Evolutionary conservation across 305 asterid species (phyloP).

Genomic region (Ajuga reptans): DNA sequence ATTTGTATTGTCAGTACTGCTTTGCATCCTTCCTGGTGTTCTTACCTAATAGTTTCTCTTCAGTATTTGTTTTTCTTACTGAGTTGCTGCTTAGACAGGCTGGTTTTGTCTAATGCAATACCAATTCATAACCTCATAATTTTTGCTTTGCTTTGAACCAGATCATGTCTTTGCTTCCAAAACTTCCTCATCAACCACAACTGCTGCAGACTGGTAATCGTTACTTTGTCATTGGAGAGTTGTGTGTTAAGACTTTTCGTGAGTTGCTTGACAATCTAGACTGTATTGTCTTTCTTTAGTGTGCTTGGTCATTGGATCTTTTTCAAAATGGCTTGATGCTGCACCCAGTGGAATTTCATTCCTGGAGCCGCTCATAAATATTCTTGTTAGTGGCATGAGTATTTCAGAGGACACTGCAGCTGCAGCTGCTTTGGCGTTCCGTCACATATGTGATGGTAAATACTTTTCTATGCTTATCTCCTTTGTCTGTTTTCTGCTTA

Average conservation of each 20-base stretch:
- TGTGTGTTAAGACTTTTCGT: slow-evolving; percentile 11
- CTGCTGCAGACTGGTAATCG: slow-evolving; percentile 84
- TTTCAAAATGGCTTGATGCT: slow-evolving; percentile 91
- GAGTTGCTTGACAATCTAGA: slow-evolving; percentile 11
- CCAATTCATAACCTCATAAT: slow-evolving; percentile 10
- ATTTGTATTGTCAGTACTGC: slow-evolving; percentile 6
- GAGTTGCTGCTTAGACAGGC: background rate
- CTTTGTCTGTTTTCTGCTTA: slow-evolving; percentile 9
- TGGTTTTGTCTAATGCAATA: slow-evolving; percentile 4
- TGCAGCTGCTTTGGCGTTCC: slow-evolving; percentile 90
- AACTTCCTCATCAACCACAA: slow-evolving; percentile 90
- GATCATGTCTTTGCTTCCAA: slow-evolving; percentile 85
- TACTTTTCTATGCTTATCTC: slow-evolving; percentile 19
- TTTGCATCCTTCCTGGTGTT: slow-evolving; percentile 8
- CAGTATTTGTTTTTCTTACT: background rate
- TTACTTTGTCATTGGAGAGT: slow-evolving; percentile 11
- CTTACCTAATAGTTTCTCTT: background rate
- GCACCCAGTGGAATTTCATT: slow-evolving; percentile 72
- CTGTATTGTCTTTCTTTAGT: slow-evolving; percentile 34
- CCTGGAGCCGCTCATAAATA: slow-evolving; percentile 77
- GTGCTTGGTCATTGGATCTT: slow-evolving; percentile 82
- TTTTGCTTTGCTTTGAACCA: slow-evolving; percentile 34
- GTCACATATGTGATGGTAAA: slow-evolving; percentile 83
- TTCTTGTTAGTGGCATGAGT: slow-evolving; percentile 93
- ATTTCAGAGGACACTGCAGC: slow-evolving; percentile 89